Evolutionary conservation across 2,329 filamentous ascomycete genomes (phyloP), one percentile per base, ranked within the genome.

Genomic region (Phialophora expanda): DNA sequence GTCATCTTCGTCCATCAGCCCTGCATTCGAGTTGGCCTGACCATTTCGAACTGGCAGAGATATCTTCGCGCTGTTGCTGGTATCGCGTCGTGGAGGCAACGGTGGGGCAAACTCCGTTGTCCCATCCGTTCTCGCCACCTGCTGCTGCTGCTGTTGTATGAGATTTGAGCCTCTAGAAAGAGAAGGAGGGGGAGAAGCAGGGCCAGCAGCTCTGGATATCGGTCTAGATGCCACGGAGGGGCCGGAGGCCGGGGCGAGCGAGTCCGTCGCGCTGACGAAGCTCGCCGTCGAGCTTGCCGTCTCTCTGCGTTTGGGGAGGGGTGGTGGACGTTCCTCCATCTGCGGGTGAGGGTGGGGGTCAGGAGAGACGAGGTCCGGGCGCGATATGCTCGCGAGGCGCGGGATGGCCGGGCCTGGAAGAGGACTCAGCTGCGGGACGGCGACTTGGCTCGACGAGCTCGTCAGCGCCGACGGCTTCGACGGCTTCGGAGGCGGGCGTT

Each of bases 401-500:
- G 62, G 62, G 17, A 65, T n/a, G 20, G 57, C 62, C 9, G 62
- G 58, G 28, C 44, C 58, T 51, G 63, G 62, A 38, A 67, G 61
- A 24, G 57, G 53, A 38, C 48, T 61, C 55, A 62, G 14, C 17
- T 64, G 64, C 17, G 69, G 65, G 17, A 66, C 57, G n/a, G 60
- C 60, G 12, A 59, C 57, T 48, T 66, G 65, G 57, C 60, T 64
- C 54, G 66, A 62, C 26, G 67, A 60, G 28, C 74, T 72, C 34
- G 69, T 75, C 26, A 80, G 71, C 11, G 74, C 74, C 6, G 84
- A 81, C 1, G 88, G 88, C 72, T 90, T 90, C 74, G 82, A 85
- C 24, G 87, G 88, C 57, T 90, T 80, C 0, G 84, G 84, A 4
- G 85, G 86, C n/a, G 84, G 77, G 9, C 77, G 73, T 68, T 83